Evolutionary conservation across 345 rosid species (phyloP), one percentile per base, ranked within the genome.

Genomic region (Litchi chinensis): DNA sequence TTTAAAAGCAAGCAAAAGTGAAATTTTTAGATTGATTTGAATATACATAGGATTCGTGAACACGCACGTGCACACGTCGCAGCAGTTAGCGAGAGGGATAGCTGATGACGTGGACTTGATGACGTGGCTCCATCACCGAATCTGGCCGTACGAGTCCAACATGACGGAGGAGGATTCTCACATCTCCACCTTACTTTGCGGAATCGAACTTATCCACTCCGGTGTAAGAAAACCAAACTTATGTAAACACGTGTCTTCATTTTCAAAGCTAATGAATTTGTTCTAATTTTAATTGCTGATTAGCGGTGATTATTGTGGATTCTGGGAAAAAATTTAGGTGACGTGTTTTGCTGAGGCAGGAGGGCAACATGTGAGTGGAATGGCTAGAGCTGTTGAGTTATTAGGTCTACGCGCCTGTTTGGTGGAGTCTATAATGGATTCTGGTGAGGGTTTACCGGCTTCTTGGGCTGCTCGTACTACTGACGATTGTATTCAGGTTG

Each of bases 291-390:
- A 60, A 3, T 21, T 60, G 21, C 26, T 60, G 32, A 74, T 24
- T 15, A 28, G 26, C 21, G 67, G 26, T 75, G 44, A 16, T 32
- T 32, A 5, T 66, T 32, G 5, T 8, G n/a, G 11, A 48, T 26
- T 73, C 66, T 63, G 39, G 81, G 44, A 63, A 80, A 59, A 3
- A 44, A 44, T 6, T 9, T 7, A 92, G 96, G 91, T 90, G 26
- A 89, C 96, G 5, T 92, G 96, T 86, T 89, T 90, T 78, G 93
- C 96, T 39, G 93, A 92, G 82, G 96, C 93, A 0, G 96, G 96
- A 77, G 96, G 93, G 54, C 95, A 89, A 79, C 89, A 90, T 44
- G 89, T 90, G 28, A 70, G 85, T 13, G 92, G 83, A 74, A 90
- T 92, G 92, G 95, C 91, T 59, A 83, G 82, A 68, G 93, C 93